Evolutionary conservation across 352 stramenopile species (phyloP).

Genomic region (Vaucheria bursata): DNA sequence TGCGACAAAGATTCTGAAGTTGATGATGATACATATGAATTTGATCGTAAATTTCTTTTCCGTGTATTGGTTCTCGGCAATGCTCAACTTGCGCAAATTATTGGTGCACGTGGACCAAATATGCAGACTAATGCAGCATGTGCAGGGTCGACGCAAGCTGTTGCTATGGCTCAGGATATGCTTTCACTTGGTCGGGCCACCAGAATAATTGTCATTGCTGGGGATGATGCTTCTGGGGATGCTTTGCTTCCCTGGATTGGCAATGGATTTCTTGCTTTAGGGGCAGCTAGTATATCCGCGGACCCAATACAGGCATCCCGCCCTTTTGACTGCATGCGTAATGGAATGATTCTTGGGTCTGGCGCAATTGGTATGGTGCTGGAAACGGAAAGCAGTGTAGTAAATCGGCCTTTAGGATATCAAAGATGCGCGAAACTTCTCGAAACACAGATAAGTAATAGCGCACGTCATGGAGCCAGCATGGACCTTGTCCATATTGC

Average conservation of each 20-base stretch:
- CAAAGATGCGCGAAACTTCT: slow-evolving; percentile 58
- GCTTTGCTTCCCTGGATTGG: slow-evolving; percentile 84
- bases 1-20: slow-evolving; percentile 25
- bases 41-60: slow-evolving; percentile 95
- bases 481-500: slow-evolving; percentile 84
- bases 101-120: slow-evolving; percentile 82
- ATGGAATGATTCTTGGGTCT: slow-evolving; percentile 84
- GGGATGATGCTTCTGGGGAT: slow-evolving; percentile 77
- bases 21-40: slow-evolving; percentile 62
- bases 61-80: slow-evolving; percentile 86
- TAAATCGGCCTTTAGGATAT: not conserved
- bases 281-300: slow-evolving; percentile 73
- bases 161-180: slow-evolving; percentile 87
- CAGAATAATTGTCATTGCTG: slow-evolving; percentile 84
- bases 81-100: slow-evolving; percentile 87
- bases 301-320: slow-evolving; percentile 61
- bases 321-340: slow-evolving; percentile 81
- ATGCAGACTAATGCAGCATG: slow-evolving; percentile 91
- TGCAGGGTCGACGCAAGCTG: slow-evolving; percentile 67
- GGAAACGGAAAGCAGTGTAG: slow-evolving; percentile 51
- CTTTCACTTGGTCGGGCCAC: slow-evolving; percentile 76
- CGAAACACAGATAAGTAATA: slow-evolving; percentile 87
- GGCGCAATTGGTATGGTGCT: slow-evolving; percentile 71
- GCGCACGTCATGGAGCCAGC: slow-evolving; percentile 84
- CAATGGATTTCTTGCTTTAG: slow-evolving; percentile 83